phyloP scores from a whole-genome alignment of 106 monocot species.

The Acorus gramineus region DNA sequence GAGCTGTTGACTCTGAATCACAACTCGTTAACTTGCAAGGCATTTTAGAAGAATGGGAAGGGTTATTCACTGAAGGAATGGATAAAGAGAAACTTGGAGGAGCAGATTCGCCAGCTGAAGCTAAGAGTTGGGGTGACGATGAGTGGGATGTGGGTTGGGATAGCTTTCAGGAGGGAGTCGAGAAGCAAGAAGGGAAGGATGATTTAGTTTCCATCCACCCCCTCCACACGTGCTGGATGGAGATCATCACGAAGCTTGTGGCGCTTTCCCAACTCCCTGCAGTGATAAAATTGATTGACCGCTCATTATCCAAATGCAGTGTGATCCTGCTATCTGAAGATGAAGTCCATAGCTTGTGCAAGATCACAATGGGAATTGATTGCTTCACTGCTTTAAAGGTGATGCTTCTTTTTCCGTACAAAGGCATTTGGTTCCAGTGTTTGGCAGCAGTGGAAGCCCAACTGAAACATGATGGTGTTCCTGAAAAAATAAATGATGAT shows the following conservation, averaged over 20 bases:
- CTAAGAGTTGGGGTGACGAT: conserved; percentile 52
- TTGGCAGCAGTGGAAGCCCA: conserved; percentile 35
- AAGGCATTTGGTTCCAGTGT: conserved; percentile 27
- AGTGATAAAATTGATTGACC: conserved; percentile 50
- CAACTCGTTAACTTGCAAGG: conserved; percentile 37
- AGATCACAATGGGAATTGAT: conserved; percentile 27
- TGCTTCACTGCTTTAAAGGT: conserved; percentile 55
- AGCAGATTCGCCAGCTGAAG: conserved; percentile 26
- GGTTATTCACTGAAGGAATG: conserved; percentile 24
- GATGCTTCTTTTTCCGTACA: conserved; percentile 55
- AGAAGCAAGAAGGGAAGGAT: conserved; percentile 21
- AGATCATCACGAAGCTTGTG: conserved; percentile 41
- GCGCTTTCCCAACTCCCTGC: conserved; percentile 21
- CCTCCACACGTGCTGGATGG: conserved; percentile 80
- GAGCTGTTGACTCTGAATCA: conserved; percentile 28
- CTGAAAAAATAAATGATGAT: conserved; percentile 13
- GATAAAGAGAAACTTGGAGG: conserved; percentile 7
- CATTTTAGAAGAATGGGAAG: conserved; percentile 81
- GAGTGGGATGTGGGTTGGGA: conserved; percentile 99
- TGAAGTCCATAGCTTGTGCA: conserved; percentile 46
- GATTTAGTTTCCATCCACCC: conserved; percentile 24
- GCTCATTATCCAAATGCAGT: conserved; percentile 20
- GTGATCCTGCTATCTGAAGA: conserved; percentile 44
- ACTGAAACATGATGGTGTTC: conserved; percentile 26
- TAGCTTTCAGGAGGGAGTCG: conserved; percentile 46